A percentile compares a stretch with the other conserved stretches of the same genome.
Evolutionary conservation across 129 eudicot species (phyloP).

Genomic region (Tagetes patula): DNA sequence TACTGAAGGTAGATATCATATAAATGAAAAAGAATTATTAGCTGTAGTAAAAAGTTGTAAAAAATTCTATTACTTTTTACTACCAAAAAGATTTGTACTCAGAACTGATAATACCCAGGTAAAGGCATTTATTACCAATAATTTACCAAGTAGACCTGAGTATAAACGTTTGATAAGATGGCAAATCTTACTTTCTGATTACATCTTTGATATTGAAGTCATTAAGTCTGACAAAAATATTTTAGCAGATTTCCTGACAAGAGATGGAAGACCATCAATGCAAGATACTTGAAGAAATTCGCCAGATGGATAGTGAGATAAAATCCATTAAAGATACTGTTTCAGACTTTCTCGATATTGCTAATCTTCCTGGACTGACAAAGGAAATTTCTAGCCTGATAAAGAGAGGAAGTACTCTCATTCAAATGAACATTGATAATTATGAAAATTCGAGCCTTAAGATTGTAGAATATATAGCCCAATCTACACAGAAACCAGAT

Average conservation of each 20-base stretch:
- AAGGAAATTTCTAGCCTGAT: too few relatives aligned
- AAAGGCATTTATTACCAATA: not conserved
- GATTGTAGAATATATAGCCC: too few relatives aligned
- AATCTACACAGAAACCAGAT: too few relatives aligned
- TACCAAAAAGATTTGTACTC: not conserved
- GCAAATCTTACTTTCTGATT: not conserved
- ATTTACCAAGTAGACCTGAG: not conserved
- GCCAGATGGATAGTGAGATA: too few relatives aligned
- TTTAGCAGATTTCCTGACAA: not conserved
- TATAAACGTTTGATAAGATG: not conserved
- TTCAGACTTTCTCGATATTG: too few relatives aligned
- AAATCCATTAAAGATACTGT: too few relatives aligned
- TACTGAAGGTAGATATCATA: not conserved
- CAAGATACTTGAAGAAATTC: too few relatives aligned
- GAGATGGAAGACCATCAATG: constrained; percentile 1
- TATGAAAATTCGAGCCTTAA: too few relatives aligned
- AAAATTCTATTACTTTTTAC: not conserved
- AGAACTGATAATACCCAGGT: not conserved
- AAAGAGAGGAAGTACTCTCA: too few relatives aligned
- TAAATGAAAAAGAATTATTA: not conserved
- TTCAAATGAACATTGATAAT: too few relatives aligned
- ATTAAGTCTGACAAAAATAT: not conserved
- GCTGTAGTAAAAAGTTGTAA: not conserved
- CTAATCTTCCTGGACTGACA: too few relatives aligned
- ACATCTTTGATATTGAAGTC: not conserved